phyloP scores from a whole-genome alignment of 805 yeast genomes.

The Yamadazyma philogaea region DNA sequence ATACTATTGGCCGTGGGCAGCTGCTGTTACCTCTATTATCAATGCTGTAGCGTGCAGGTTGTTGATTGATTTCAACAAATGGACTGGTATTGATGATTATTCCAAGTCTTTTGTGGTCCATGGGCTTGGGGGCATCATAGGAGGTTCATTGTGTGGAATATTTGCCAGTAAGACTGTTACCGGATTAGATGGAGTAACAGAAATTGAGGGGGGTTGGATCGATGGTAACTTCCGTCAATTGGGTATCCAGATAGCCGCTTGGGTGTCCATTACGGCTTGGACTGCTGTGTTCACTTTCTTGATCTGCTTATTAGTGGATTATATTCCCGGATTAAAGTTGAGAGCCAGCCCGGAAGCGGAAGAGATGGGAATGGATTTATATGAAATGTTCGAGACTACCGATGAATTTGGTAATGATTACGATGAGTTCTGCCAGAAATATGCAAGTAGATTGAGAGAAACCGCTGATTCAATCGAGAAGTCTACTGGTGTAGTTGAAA shows the following conservation, averaged over 20 bases:
- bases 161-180: conserved; percentile 45
- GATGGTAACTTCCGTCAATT: conserved; percentile 44
- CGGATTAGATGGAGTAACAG: conserved; percentile 42
- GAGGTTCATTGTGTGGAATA: conserved; percentile 43
- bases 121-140: conserved; percentile 46
- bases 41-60: conserved; percentile 38
- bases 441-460: conserved; percentile 19
- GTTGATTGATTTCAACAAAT: conserved; percentile 32
- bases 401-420: conserved; percentile 38
- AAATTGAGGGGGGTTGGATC: conserved; percentile 46
- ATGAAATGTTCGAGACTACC: conserved; percentile 48
- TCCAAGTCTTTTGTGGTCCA: conserved; percentile 45
- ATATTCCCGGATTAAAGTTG: conserved; percentile 49
- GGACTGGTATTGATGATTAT: conserved; percentile 45
- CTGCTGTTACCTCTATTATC: conserved; percentile 40
- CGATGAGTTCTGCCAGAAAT: conserved; percentile 22
- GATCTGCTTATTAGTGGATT: conserved; percentile 46
- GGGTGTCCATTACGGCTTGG: conserved; percentile 44
- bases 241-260: conserved; percentile 46
- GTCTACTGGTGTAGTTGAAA: conserved; percentile 15
- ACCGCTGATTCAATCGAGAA: conserved; percentile 18
- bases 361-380: conserved; percentile 49
- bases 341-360: conserved; percentile 47
- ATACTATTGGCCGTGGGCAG: conserved; percentile 45
- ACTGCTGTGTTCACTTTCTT: conserved; percentile 40